Base-by-base conservation (phyloP, 768 basidiomycete species). In the Termitomyces sp. region DNA sequence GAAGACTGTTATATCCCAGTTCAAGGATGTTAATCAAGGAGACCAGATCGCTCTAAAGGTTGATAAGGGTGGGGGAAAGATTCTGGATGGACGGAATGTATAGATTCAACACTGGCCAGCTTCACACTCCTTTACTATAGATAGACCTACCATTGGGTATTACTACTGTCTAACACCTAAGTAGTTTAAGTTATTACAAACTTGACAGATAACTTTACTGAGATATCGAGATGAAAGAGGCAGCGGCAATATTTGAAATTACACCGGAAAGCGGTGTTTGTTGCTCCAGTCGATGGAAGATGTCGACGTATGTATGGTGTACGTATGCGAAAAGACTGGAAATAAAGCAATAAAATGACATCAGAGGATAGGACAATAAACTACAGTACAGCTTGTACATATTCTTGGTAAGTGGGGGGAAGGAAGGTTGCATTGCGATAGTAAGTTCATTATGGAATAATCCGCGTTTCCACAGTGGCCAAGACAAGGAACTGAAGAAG, bases 21-120 rank as follows among this genome's bases (percentile, higher is more conserved):
- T 79, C 69, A 80, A 80, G 60, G 79, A 80, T 53, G 61, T 80
- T 9, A 69, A 67, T 41, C 70, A 76, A 53, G 78, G 78, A 7
- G 78, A 78, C 60, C 75, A 67, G 60, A 70, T 86, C 43, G 71
- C 76, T 48, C 73, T 88, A 20, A 68, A 73, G 3, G 79, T 86
- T 16, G 82, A 86, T 69, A 86, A 86, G 68, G 75, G 77, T 29
- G 81, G 81, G 23, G 68, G 61, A 33, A 47, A 54, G 0, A 49
- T 58, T n/a, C 42, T 57, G 15, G 58, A 49, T 16, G 54, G 57
- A 18, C 49, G 54, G 38, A 45, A 58, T n/a, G 52, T 57, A 11
- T 57, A 56, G 27, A 11, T 35, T 22, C 15, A 0, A 49, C 18
- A 11, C 22, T 35, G 5, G 9, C 22, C 33, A 25, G 22, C 5